Percentiles rank a stretch among this genome's conserved stretches.
phyloP scores from a whole-genome alignment of 2,329 filamentous ascomycete genomes.

The Botryotinia calthae region DNA sequence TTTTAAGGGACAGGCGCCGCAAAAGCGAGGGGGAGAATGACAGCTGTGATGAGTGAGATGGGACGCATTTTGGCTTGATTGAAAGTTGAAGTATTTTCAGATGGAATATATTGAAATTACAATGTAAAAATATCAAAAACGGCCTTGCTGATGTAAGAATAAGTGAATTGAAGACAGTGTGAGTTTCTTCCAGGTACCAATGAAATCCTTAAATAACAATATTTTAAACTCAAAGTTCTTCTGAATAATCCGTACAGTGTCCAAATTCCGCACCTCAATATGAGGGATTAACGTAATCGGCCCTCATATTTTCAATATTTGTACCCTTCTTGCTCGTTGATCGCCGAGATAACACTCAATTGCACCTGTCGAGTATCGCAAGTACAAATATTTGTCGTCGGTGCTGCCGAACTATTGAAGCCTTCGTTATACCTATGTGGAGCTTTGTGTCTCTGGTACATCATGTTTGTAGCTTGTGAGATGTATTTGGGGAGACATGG shows the following conservation, averaged over 20 bases:
- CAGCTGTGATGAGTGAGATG: neutral
- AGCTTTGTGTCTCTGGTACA: neutral
- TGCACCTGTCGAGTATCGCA: neutral
- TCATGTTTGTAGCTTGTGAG: neutral
- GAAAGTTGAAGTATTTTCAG: neutral
- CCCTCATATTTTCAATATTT: neutral
- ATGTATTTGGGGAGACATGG: neutral
- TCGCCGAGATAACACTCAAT: neutral
- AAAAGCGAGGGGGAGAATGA: slow-evolving; percentile 4
- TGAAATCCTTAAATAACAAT: neutral
- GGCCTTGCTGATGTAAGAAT: too few species aligned
- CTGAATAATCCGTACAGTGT: neutral
- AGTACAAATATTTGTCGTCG: neutral
- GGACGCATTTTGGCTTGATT: neutral
- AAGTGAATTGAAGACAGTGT: neutral
- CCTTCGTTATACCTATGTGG: neutral
- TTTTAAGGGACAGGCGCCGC: neutral
- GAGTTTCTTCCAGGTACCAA: neutral
- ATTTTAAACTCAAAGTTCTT: neutral
- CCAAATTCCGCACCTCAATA: neutral
- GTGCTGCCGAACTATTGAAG: slow-evolving; percentile 9
- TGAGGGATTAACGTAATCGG: neutral
- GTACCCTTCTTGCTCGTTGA: too few species aligned
- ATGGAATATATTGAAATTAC: neutral
- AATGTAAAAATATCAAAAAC: neutral